phyloP scores from a whole-genome alignment of 169 alveolate genomes.

The Toxoplasma gondii region DNA sequence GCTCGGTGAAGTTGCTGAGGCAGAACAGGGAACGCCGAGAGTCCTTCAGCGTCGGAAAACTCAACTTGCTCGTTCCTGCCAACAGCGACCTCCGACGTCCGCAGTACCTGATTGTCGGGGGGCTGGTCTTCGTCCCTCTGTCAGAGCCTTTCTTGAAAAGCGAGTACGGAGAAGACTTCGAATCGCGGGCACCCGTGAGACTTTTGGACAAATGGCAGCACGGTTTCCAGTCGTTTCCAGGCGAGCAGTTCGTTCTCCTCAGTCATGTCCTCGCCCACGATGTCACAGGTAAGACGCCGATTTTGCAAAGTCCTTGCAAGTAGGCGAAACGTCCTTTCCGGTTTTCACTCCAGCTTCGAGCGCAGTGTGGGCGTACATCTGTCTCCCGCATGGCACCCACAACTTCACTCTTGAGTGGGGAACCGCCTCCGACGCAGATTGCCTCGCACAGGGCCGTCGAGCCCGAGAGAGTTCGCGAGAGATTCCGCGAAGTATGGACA shows the following conservation, averaged over 20 bases:
- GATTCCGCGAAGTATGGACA: too few relatives aligned
- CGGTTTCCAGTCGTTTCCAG: constrained; percentile 59
- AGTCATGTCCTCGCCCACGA: constrained; percentile 69
- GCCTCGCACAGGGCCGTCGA: too few relatives aligned
- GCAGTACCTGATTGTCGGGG: constrained; percentile 83
- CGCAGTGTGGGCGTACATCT: too few relatives aligned
- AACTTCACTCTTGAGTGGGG: too few relatives aligned
- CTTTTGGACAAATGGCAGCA: constrained; percentile 53
- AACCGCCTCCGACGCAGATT: too few relatives aligned
- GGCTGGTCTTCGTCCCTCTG: constrained; percentile 84
- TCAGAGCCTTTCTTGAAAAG: constrained; percentile 71
- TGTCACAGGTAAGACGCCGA: constrained; percentile 37
- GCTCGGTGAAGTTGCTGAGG: constrained; percentile 28
- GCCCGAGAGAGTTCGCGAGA: too few relatives aligned
- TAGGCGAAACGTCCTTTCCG: too few relatives aligned
- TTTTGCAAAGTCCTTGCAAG: too few relatives aligned
- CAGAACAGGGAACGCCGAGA: neutral
- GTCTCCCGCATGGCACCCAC: too few relatives aligned
- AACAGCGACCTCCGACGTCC: constrained; percentile 70
- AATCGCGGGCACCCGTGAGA: constrained; percentile 68
- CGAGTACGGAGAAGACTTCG: constrained; percentile 72
- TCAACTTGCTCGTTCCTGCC: constrained; percentile 65
- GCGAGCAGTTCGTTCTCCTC: constrained; percentile 64
- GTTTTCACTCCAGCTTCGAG: too few relatives aligned
- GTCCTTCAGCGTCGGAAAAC: constrained; percentile 45